Base-by-base conservation (phyloP, 768 basidiomycete genomes). In the Filobasidium floriforme region DNA sequence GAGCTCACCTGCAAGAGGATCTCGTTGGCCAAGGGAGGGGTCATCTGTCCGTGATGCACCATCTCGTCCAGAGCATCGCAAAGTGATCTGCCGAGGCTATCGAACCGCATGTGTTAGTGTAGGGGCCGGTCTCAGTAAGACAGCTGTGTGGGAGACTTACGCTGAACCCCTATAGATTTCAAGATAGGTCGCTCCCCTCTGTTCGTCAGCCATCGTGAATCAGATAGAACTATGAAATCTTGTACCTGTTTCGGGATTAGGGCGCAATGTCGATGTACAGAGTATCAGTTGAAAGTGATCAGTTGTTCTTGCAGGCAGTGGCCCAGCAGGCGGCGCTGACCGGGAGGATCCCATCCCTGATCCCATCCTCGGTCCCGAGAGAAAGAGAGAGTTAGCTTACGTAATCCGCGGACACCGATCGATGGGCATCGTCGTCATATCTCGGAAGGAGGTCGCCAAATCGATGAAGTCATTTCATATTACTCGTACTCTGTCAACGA, bases 31-130 rank as follows among this genome's bases (percentile, higher is more conserved):
- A 98, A 79, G 81, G 98, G 94, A 14, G 94, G 94, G 22, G 92
- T 94, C 73, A 99, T 99, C 60, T 90, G 87, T 1, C 94, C 94
- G 75, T 88, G 89, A 55, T 92, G 94, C 73, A 99, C 97, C 71
- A 99, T 85, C 81, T 98, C 94, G 81, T 99, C 96, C 73, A 99
- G 85, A 70, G 94, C 92, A 82, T 99, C 96, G 15, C 93, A 94
- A 61, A 99, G 83, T 61, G 94, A 92, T 85, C 92, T 90, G 61
- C 96, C 96, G 79, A 98, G 91, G 70, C 96, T 98, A 76, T 10
- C 10, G 15, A 10, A 60, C 14, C 37, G 29, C 64, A 15, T 61
- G 69, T 3, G 22, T 14, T 5, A n/a, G 19, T n/a, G 52, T 9
- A 15, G 29, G 14, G 55, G 55, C 26, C 26, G 18, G 29, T 57